Evolutionary conservation across 2,329 filamentous ascomycete species (phyloP).

Genomic region (Rhynchosporium agropyri): DNA sequence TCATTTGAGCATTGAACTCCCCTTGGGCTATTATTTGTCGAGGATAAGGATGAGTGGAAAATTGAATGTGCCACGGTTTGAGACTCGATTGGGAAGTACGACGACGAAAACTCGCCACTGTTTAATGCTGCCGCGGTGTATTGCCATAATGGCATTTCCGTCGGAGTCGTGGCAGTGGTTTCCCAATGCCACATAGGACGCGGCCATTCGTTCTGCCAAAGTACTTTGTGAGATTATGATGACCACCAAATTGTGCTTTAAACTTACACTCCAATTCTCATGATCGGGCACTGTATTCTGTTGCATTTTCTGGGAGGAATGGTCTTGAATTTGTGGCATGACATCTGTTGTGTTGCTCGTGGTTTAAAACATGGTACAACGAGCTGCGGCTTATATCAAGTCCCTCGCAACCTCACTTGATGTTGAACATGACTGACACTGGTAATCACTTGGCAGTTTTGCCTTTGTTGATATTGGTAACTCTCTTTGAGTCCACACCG

Average conservation of each 20-base stretch:
- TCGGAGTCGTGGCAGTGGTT: not conserved
- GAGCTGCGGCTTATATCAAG: constrained; percentile 17
- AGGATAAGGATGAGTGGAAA: not conserved
- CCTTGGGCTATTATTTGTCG: constrained; percentile 10
- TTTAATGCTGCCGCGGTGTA: constrained; percentile 10
- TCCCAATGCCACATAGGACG: constrained; percentile 15
- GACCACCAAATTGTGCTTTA: not conserved
- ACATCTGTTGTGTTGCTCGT: constrained; percentile 3
- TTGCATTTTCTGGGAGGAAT: constrained; percentile 13
- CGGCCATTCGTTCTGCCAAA: constrained; percentile 8
- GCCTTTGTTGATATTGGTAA: constrained; percentile 8
- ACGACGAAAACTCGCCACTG: constrained; percentile 7
- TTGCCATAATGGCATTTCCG: constrained; percentile 7
- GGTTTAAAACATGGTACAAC: not conserved
- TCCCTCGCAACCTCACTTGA: not conserved
- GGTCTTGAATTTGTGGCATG: constrained; percentile 6
- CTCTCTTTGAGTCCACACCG: constrained; percentile 4
- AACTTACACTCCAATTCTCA: constrained; percentile 13
- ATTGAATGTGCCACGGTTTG: not conserved
- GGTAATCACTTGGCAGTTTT: constrained; percentile 14
- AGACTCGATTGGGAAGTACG: constrained; percentile 1
- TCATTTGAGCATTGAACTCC: constrained; percentile 7
- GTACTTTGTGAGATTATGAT: not conserved
- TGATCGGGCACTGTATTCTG: constrained; percentile 9
- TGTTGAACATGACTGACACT: constrained; percentile 1